These are phyloP conservation scores for Globisporangium cystogenes DNA, from an alignment of 352 stramenopile species.

Conservation along the genomic window DNA sequence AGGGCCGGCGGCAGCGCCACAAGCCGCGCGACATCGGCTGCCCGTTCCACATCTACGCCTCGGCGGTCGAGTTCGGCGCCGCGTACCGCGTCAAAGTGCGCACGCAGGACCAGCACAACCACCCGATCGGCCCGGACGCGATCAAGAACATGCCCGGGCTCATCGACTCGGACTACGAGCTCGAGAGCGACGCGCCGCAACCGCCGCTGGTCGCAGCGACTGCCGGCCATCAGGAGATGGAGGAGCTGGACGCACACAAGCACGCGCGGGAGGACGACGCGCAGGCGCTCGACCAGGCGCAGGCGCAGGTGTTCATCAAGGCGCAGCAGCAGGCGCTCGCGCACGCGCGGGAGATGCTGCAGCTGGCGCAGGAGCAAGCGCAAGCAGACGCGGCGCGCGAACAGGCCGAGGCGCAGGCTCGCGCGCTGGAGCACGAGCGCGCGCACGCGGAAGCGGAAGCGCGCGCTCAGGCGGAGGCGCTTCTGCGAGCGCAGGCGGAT, in stretches of 20 bases:
- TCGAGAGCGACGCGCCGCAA: conserved; percentile 16
- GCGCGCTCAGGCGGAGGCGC: conserved; percentile 5
- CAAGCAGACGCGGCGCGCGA: conserved; percentile 17
- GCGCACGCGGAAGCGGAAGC: neutral
- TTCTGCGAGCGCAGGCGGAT: neutral
- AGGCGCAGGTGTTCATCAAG: conserved; percentile 22
- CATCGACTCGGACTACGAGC: conserved; percentile 59
- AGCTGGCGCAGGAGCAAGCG: conserved; percentile 15
- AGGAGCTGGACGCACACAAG: neutral
- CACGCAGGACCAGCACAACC: conserved; percentile 70
- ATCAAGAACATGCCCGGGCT: conserved; percentile 46
- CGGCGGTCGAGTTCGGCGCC: conserved; percentile 48
- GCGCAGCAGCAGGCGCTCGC: conserved; percentile 31
- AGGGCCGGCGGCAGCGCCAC: conserved; percentile 58
- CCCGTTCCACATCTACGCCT: conserved; percentile 77
- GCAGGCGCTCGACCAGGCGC: conserved; percentile 24
- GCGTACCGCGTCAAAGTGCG: conserved; percentile 75
- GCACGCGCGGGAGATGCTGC: conserved; percentile 15
- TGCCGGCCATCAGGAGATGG: neutral
- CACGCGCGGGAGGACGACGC: conserved; percentile 16
- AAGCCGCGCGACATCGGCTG: conserved; percentile 71
- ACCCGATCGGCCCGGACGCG: conserved; percentile 61
- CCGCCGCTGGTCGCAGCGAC: too few species aligned
- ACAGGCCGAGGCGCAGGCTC: conserved; percentile 14
- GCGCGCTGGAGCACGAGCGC: neutral